phyloP scores from a whole-genome alignment of 1,139 yeast genomes.

The Sugiyamaella japonica region DNA sequence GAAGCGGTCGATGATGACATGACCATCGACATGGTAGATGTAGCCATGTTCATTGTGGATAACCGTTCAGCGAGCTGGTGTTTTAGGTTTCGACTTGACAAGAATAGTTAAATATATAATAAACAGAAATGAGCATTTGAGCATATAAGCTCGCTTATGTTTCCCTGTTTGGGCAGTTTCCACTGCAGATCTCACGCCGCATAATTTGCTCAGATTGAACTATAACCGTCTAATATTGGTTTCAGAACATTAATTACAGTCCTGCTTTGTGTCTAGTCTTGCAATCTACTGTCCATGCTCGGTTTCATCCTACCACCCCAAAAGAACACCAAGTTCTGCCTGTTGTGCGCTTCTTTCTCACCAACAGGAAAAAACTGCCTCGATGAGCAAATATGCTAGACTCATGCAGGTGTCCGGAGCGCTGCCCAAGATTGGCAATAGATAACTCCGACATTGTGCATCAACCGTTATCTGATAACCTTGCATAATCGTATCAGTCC shows the following conservation, averaged over 20 bases:
- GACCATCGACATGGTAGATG: conserved; percentile 15
- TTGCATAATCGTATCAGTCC: neutral
- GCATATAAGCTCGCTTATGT: conserved; percentile 3
- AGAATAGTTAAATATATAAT: neutral
- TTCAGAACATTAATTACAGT: neutral
- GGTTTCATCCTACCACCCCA: no score
- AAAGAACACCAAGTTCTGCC: no score
- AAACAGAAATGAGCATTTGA: conserved; percentile 1
- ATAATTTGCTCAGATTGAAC: conserved; percentile 9
- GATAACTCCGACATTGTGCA: neutral
- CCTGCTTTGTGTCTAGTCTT: no score
- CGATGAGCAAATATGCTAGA: neutral
- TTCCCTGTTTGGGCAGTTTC: conserved; percentile 7
- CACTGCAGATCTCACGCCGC: conserved; percentile 4
- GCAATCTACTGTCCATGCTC: no score
- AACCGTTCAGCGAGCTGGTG: neutral
- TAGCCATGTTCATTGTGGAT: conserved; percentile 10
- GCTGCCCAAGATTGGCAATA: neutral
- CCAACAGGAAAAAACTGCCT: neutral
- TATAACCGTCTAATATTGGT: neutral
- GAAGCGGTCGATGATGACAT: conserved; percentile 9
- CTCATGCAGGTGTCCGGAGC: neutral
- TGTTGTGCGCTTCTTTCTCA: no score
- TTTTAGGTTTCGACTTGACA: neutral
- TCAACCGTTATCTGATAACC: neutral